Evolutionary conservation across 2,329 filamentous ascomycete species (phyloP), one percentile per base, ranked within the genome.

Genomic region (Diaporthe longicolla): DNA sequence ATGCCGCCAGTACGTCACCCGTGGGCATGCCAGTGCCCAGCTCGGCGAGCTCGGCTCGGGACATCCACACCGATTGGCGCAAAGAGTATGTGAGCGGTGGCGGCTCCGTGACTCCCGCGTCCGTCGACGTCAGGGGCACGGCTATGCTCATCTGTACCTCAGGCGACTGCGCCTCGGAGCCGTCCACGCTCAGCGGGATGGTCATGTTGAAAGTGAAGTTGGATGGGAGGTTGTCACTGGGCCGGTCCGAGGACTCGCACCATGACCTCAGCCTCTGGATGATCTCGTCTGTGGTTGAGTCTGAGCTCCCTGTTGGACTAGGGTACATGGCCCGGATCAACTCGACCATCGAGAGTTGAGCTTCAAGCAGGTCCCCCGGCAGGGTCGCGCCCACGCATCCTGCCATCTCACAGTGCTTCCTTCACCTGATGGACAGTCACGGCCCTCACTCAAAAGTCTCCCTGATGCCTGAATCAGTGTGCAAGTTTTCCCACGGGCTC

Each of bases 371-470:
- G 35, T 73, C 74, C 65, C 19, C 10, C 1, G 74, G 65, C 35
- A 75, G 59, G 26, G 54, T 54, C 1, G n/a, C 40, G 1, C 26
- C 26, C 29, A 10, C 24, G 13, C 26, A 29, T 19, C 26, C 63
- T 19, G 50, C 58, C 73, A 75, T 75, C 26, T 13, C 54, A 13
- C 77, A 70, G 17, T 80, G 77, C 71, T 80, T 84, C 11, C 71
- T 80, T 84, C 11, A 13, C 19, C 32, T 40, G 29, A 17, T 17
- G 15, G n/a, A n/a, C 21, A 10, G 4, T 37, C 15, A 50, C 8
- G 37, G 11, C 11, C n/a, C n/a, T 26, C 11, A 10, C n/a, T 24
- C 15, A 50, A 4, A 52, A 19, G n/a, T 15, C 10, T 54, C 63
- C 3, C 29, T n/a, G 32, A 32, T 10, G 19, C 24, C 3, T 19